Base-by-base conservation (phyloP, 176 grass and related monocot genomes). In the Lolium rigidum region DNA sequence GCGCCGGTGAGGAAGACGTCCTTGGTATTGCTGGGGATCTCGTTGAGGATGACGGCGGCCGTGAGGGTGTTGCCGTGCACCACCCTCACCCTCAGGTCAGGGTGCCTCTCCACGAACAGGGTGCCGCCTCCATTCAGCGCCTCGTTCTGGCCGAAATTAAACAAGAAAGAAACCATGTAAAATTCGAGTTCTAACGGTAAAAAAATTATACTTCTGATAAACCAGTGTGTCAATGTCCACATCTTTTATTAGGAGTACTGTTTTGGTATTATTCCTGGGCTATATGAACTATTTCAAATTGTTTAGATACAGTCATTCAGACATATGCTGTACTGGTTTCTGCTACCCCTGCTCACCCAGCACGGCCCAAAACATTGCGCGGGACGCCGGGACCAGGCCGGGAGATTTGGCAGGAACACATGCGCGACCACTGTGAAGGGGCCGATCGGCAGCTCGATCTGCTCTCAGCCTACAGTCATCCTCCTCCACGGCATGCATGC, bases 21-120 rank as follows among this genome's bases (percentile, higher is more conserved):
- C 65, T 54, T 90, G 59, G 85, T 84, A 79, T 95, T 87, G 82
- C 43, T 90, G 9, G 93, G 95, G 89, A 98, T 89, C 87, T 94
- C 90, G 84, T 95, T 94, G 0, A 98, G 90, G 87, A 98, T 94
- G 21, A 94, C 94, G 41, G 92, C 97, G 6, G 97, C 97, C 44
- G 97, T 98, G 47, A 98, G 88, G 54, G 97, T 98, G 90, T 98
- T 98, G 66, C 97, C 97, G 84, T 99, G 97, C 37, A 94, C 97
- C 51, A 99, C 90, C 80, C 97, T 81, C 44, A 99, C 90, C 2
- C 79, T 87, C 59, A 99, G 87, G 63, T 96, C 82, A 15, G 90
- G 94, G 75, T 96, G 92, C 85, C 90, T 99, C 77, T 15, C 73
- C 63, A 96, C 90, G 24, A 99, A 99, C 76, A 99, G 85, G 2